Evolutionary conservation across 2,329 filamentous ascomycete genomes (phyloP).

Genomic region (Epichloe hybrida): DNA sequence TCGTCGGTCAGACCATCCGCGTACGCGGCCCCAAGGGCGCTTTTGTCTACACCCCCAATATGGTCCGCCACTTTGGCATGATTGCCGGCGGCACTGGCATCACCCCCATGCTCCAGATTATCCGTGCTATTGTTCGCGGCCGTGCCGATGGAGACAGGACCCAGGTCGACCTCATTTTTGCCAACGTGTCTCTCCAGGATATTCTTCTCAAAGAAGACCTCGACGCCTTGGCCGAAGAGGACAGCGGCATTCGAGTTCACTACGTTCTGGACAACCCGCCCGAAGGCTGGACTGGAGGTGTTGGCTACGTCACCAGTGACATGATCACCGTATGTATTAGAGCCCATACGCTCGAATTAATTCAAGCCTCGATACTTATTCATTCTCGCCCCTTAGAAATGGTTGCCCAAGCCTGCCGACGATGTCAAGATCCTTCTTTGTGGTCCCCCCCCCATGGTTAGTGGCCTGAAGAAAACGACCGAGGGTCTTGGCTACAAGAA

Average conservation of each 20-base stretch:
- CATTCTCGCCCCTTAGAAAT: constrained; percentile 33
- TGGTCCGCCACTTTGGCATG: constrained; percentile 95
- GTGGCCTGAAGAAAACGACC: constrained; percentile 91
- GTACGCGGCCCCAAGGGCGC: constrained; percentile 92
- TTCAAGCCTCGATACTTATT: not conserved
- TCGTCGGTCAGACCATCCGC: constrained; percentile 76
- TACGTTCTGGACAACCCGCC: constrained; percentile 96
- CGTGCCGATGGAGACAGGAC: constrained; percentile 70
- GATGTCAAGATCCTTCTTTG: constrained; percentile 93
- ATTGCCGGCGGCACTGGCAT: constrained; percentile 95
- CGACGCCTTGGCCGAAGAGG: constrained; percentile 62
- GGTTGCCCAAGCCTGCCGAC: constrained; percentile 64
- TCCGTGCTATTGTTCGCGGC: constrained; percentile 78
- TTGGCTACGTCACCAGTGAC: constrained; percentile 87
- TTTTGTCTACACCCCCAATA: constrained; percentile 94
- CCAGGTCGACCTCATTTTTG: constrained; percentile 88
- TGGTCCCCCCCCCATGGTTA: constrained; percentile 98
- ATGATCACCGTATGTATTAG: constrained; percentile 68
- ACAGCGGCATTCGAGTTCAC: constrained; percentile 73
- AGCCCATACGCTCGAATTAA: not conserved
- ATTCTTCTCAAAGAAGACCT: constrained; percentile 90
- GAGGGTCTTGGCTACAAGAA: constrained; percentile 84
- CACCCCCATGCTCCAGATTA: constrained; percentile 94
- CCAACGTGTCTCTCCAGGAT: constrained; percentile 86
- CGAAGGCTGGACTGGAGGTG: constrained; percentile 78